Base-by-base conservation (phyloP, 192 early-diverging fungal species). In the Umbelopsis sp. region DNA sequence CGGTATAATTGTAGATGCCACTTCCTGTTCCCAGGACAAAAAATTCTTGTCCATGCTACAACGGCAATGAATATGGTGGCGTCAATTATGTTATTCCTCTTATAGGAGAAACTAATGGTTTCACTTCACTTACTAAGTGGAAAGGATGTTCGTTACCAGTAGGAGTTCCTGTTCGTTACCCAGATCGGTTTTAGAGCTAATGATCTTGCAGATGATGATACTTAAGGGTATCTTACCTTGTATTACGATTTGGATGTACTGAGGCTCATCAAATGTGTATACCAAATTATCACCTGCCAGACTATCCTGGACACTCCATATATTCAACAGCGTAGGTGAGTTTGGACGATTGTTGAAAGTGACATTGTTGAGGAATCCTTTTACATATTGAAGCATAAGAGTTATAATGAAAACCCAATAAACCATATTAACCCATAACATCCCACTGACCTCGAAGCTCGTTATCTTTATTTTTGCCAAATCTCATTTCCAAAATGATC, bases 281-380 rank as follows among this genome's bases (percentile, higher is more conserved):
- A 88, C 69, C 36, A 83, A 79, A 24, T 87, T 82, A 72, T 81
- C 77, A 45, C 47, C 71, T 4, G 87, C 89, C 49, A 90, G 90
- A 3, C 83, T 74, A 8, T 75, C 65, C 8, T 82, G 65, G 24
- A 87, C 71, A 20, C 65, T 71, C 10, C 87, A 90, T 45, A 85
- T 79, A 11, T 81, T 78, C 70, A 88, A 24, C 2, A 87, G 83
- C 0, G 87, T 86, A 81, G n/a, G 71, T 73, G 72, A 91, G 74
- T 24, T 82, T 84, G 22, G 90, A 85, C 0, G 85, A 88, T 14
- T 91, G 86, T 14, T 92, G 78, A n/a, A 93, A 77, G 31, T 91
- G 87, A 25, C 81, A 83, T 32, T 91, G 85, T 77, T 92, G 90
- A 9, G 87, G 89, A 12, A 84, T 81, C 25, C 84, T 75, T 47